Percentiles rank a stretch among this genome's conserved stretches.
Conservation (phyloP, 2,329 filamentous ascomycete species). For the Alternaria panax region DNA sequence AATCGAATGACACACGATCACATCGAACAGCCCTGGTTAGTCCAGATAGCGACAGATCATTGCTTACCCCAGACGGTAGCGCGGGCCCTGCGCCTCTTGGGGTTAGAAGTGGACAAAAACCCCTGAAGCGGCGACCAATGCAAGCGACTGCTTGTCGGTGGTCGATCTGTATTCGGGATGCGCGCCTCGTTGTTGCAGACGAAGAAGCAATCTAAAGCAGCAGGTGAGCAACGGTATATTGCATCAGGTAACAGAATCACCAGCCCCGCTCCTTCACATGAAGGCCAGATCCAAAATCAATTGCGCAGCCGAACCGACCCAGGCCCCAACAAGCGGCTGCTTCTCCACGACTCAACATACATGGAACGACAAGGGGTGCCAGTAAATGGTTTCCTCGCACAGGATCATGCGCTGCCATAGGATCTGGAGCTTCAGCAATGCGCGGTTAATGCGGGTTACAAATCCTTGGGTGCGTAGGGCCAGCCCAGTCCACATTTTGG, state of each 20-base stretch:
- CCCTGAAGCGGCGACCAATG: conserved; percentile 25
- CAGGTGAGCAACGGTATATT: conserved; percentile 27
- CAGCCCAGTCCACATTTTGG: neutral
- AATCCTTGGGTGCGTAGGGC: neutral
- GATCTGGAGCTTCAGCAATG: neutral
- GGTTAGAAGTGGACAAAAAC: conserved; percentile 16
- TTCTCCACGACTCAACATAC: neutral
- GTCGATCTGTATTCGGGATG: conserved; percentile 21
- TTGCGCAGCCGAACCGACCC: neutral
- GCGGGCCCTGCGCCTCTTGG: conserved; percentile 3
- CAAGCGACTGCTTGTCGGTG: conserved; percentile 19
- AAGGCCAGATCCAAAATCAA: conserved; percentile 6
- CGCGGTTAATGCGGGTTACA: neutral
- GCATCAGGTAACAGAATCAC: conserved; percentile 17
- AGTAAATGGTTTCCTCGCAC: neutral
- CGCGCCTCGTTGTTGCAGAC: conserved; percentile 24
- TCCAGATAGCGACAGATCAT: conserved; percentile 12
- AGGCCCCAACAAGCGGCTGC: neutral
- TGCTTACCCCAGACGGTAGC: conserved; percentile 13
- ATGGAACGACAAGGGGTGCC: neutral
- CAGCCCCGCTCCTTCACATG: conserved; percentile 31
- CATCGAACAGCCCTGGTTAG: conserved; percentile 14
- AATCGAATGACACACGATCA: conserved; percentile 9
- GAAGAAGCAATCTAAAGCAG: conserved; percentile 14
- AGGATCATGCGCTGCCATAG: neutral